Evolutionary conservation across 257 asterid species (phyloP).

Genomic region (Ballota nigra): DNA sequence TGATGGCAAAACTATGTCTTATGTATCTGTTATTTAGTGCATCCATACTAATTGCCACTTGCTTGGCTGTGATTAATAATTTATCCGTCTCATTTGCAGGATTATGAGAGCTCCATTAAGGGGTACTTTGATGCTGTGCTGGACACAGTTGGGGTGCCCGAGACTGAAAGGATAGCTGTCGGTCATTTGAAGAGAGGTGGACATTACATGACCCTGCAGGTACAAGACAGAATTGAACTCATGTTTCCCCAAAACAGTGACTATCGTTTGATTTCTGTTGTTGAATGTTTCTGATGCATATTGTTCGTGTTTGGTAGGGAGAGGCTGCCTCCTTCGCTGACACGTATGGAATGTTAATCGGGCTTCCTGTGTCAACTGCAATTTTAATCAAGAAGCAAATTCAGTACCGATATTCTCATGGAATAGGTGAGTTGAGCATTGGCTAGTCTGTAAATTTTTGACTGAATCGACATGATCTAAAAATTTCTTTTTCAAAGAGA

Average conservation of each 20-base stretch:
- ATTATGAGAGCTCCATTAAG: constrained; percentile 59
- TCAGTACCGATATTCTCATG: constrained; percentile 76
- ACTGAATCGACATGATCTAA: not conserved
- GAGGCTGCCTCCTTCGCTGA: constrained; percentile 87
- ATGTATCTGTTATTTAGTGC: not conserved
- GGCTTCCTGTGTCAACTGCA: constrained; percentile 73
- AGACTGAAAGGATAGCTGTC: constrained; percentile 76
- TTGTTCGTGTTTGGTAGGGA: constrained; percentile 55
- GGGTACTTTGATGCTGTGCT: constrained; percentile 92
- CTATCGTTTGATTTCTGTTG: not conserved
- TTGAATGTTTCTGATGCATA: not conserved
- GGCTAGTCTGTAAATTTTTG: not conserved
- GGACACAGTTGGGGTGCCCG: constrained; percentile 86
- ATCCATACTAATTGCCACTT: not conserved
- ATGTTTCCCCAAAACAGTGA: not conserved
- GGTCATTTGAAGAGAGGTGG: constrained; percentile 90
- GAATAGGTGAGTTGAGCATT: constrained; percentile 55
- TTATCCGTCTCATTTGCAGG: constrained; percentile 40
- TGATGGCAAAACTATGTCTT: constrained; percentile 6
- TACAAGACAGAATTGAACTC: constrained; percentile 15
- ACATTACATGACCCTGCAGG: constrained; percentile 97
- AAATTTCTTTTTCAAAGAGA: not conserved
- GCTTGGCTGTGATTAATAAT: constrained; percentile 3
- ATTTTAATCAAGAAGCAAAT: constrained; percentile 70
- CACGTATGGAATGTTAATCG: constrained; percentile 72